Percentiles rank a stretch among this genome's conserved stretches.
These are phyloP conservation scores for Epichloe sibirici DNA, from an alignment of 2,329 filamentous ascomycete genomes.

Conservation along the genomic window DNA sequence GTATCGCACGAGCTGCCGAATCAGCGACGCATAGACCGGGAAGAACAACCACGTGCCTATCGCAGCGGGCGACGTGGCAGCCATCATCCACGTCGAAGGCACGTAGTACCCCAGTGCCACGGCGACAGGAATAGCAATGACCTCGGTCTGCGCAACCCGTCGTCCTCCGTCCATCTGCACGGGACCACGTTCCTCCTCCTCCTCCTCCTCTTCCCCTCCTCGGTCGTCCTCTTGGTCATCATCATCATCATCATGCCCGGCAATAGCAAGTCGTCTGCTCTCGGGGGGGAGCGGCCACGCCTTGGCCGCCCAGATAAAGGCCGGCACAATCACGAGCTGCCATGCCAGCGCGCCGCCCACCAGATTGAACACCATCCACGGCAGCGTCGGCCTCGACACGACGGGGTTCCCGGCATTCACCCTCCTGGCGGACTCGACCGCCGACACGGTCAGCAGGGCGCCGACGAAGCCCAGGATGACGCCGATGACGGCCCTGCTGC, in stretches of 20 bases:
- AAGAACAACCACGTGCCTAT: slow-evolving; percentile 40
- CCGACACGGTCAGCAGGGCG: slow-evolving; percentile 35
- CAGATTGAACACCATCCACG: slow-evolving; percentile 37
- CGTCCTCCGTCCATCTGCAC: not conserved
- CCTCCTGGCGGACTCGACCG: slow-evolving; percentile 36
- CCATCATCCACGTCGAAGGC: slow-evolving; percentile 35
- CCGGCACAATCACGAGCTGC: slow-evolving; percentile 38
- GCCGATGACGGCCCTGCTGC: slow-evolving; percentile 28
- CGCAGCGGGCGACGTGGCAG: slow-evolving; percentile 15
- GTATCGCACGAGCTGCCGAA: slow-evolving; percentile 26
- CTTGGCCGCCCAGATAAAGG: slow-evolving; percentile 32
- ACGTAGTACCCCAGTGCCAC: slow-evolving; percentile 35
- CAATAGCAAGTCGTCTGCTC: not conserved
- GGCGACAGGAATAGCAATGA: slow-evolving; percentile 41
- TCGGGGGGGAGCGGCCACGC: slow-evolving; percentile 14
- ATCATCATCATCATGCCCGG: not conserved
- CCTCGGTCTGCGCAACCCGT: slow-evolving; percentile 34
- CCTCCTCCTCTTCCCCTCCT: slow-evolving; percentile 10
- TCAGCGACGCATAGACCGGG: slow-evolving; percentile 33
- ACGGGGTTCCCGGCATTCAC: slow-evolving; percentile 25
- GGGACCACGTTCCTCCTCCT: not conserved
- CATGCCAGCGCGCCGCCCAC: slow-evolving; percentile 37
- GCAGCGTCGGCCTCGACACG: slow-evolving; percentile 25
- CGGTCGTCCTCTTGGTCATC: slow-evolving; percentile 6
- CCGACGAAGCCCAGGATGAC: slow-evolving; percentile 31